These are phyloP conservation scores for Podila epigama DNA, from an alignment of 192 early-diverging fungal genomes.

Conservation along the genomic window DNA sequence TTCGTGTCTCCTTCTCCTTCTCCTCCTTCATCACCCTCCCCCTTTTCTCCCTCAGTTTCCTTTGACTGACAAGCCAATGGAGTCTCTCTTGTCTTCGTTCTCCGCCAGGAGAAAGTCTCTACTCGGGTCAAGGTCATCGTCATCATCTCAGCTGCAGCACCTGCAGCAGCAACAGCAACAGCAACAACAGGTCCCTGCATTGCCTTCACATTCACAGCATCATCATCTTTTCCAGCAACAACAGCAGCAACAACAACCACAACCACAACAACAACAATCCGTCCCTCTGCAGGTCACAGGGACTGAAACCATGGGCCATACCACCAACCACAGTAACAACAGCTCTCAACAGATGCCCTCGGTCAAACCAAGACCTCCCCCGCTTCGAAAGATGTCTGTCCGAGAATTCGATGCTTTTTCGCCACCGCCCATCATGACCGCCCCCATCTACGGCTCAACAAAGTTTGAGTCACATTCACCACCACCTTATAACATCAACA, in stretches of 20 bases:
- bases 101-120: constrained; percentile 1
- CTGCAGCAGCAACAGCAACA: background rate
- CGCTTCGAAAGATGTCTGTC: constrained; percentile 36
- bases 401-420: constrained; percentile 40
- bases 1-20: background rate
- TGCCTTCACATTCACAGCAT: background rate
- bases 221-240: background rate
- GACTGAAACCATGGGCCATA: background rate
- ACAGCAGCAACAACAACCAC: background rate
- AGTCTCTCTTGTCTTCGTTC: background rate
- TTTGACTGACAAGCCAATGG: background rate
- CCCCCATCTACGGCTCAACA: constrained; percentile 31
- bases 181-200: background rate
- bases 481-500: constrained; percentile 12
- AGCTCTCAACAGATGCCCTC: constrained; percentile 8
- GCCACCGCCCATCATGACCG: constrained; percentile 40
- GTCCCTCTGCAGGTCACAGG: background rate
- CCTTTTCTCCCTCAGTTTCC: background rate
- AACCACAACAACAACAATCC: background rate
- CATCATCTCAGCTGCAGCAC: background rate
- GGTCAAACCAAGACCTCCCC: constrained; percentile 25
- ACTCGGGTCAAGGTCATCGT: background rate
- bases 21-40: background rate
- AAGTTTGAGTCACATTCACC: constrained; percentile 29
- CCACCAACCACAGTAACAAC: background rate